Percentiles rank a stretch among this genome's conserved stretches.
phyloP scores from a whole-genome alignment of 352 stramenopile genomes.

The Pythium coloratum region DNA sequence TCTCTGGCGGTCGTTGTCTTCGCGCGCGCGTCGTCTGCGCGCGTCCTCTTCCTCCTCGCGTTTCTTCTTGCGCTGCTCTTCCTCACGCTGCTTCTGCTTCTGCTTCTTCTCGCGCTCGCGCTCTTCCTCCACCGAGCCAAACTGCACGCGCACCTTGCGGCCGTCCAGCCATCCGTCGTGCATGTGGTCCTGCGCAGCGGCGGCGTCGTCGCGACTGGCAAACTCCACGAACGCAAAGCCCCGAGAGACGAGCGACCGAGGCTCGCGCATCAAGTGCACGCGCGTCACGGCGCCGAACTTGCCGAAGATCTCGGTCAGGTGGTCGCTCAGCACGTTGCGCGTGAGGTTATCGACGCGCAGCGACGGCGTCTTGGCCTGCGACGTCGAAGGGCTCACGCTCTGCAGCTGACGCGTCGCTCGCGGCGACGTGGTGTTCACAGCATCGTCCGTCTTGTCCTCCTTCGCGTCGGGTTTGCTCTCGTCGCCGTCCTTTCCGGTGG shows the following conservation, averaged over 20 bases:
- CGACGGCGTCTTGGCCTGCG: constrained; percentile 21
- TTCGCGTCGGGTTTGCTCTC: background rate
- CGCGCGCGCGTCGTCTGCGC: constrained; percentile 3
- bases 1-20: background rate
- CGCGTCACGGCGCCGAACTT: constrained; percentile 74
- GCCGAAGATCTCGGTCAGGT: constrained; percentile 84
- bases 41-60: constrained; percentile 14
- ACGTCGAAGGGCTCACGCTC: constrained; percentile 18
- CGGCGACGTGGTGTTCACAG: background rate
- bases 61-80: constrained; percentile 11
- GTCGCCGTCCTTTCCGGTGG: background rate
- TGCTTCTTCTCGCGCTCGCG: constrained; percentile 14
- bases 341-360: constrained; percentile 84
- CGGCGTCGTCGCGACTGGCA: constrained; percentile 44
- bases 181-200: constrained; percentile 70
- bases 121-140: constrained; percentile 17
- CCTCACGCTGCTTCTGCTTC: constrained; percentile 13
- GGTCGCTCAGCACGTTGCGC: constrained; percentile 80
- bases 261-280: constrained; percentile 49
- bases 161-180: constrained; percentile 86
- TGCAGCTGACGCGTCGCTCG: background rate
- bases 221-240: constrained; percentile 63
- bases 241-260: constrained; percentile 30
- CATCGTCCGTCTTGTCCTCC: background rate
- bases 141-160: constrained; percentile 66